phyloP scores from a whole-genome alignment of 2,329 filamentous ascomycete species.

The Colletotrichum gigasporum region DNA sequence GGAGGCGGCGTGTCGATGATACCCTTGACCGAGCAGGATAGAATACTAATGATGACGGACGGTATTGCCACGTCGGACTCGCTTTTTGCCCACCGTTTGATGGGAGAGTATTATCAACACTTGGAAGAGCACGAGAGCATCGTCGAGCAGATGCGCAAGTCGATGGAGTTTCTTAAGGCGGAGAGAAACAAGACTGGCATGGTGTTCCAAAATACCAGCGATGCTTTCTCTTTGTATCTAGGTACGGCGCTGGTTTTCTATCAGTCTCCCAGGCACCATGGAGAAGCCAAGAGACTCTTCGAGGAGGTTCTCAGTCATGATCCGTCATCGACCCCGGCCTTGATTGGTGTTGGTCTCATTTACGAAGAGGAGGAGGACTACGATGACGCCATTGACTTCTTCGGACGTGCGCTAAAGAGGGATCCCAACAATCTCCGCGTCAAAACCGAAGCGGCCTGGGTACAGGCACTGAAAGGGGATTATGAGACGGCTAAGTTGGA shows the following conservation, averaged over 20 bases:
- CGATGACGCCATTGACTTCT: conserved; percentile 80
- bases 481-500: conserved; percentile 73
- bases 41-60: conserved; percentile 82
- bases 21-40: conserved; percentile 78
- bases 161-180: conserved; percentile 66
- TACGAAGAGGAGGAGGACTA: conserved; percentile 95
- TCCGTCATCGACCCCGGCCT: conserved; percentile 77
- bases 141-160: conserved; percentile 82
- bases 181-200: conserved; percentile 76
- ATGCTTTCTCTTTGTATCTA: conserved; percentile 80
- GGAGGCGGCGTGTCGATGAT: conserved; percentile 64
- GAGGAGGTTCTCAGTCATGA: conserved; percentile 82
- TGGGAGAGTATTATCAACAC: conserved; percentile 84
- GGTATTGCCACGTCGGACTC: conserved; percentile 76
- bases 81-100: conserved; percentile 82
- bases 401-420: conserved; percentile 77
- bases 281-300: conserved; percentile 88
- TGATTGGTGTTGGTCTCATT: conserved; percentile 91
- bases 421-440: conserved; percentile 82
- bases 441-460: conserved; percentile 90
- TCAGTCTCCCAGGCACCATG: conserved; percentile 88
- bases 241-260: conserved; percentile 91
- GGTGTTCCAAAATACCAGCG: conserved; percentile 72
- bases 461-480: conserved; percentile 84
- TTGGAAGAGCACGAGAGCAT: conserved; percentile 87